Conservation (phyloP, 306 rosid genomes). For the Prunus mira region DNA sequence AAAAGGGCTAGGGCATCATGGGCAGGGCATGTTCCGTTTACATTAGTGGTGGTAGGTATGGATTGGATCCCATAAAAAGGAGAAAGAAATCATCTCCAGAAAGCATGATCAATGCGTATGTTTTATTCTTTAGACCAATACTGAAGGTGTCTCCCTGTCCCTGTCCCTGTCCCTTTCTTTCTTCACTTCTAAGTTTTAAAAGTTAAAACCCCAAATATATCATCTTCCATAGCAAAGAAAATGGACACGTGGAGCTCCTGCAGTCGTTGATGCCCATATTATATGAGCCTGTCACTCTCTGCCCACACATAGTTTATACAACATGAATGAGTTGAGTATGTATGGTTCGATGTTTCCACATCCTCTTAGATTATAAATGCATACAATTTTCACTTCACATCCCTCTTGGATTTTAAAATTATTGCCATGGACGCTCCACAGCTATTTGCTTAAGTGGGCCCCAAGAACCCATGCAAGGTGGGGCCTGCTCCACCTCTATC, state of each 20-base stretch:
- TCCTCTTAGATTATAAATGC: background rate
- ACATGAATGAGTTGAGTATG: background rate
- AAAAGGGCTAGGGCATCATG: background rate
- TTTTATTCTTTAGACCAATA: background rate
- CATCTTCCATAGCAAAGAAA: background rate
- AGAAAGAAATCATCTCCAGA: background rate
- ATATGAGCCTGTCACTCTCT: background rate
- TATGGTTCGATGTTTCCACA: background rate
- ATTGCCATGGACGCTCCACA: background rate
- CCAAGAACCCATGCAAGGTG: background rate
- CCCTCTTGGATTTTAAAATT: background rate
- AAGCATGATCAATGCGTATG: background rate
- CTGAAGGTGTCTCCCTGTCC: background rate
- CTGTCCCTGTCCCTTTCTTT: slow-evolving; percentile 20
- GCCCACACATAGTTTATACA: background rate
- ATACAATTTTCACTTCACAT: background rate
- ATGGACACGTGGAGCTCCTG: background rate
- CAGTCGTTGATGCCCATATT: slow-evolving; percentile 4
- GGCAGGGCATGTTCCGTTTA: background rate
- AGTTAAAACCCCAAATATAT: background rate
- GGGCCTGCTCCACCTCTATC: background rate
- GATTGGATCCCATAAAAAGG: background rate
- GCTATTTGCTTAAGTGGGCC: background rate
- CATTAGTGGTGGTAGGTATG: slow-evolving; percentile 38
- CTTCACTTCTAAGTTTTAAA: slow-evolving; percentile 21